phyloP scores from a whole-genome alignment of 2,329 filamentous ascomycete genomes.

The Pestalotiopsis sp. region DNA sequence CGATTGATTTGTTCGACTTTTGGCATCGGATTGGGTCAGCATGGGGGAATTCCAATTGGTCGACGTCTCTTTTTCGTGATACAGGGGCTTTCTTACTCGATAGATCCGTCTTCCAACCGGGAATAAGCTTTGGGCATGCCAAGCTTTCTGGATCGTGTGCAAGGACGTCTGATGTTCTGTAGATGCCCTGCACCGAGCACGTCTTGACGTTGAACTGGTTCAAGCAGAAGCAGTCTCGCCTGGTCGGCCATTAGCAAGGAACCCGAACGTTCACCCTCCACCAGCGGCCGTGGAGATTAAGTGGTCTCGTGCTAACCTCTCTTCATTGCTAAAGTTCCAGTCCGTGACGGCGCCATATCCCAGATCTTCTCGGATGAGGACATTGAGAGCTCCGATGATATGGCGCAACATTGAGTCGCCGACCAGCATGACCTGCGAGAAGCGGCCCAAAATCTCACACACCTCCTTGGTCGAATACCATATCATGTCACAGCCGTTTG shows the following conservation, averaged over 20 bases:
- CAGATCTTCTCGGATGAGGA: constrained; percentile 46
- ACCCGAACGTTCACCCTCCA: not conserved
- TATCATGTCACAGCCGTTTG: constrained; percentile 47
- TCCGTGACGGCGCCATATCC: constrained; percentile 52
- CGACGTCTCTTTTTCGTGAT: not conserved
- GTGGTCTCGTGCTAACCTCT: constrained; percentile 33
- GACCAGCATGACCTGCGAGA: constrained; percentile 48
- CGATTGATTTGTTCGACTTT: constrained; percentile 47
- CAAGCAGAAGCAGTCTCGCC: constrained; percentile 49
- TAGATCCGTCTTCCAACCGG: constrained; percentile 27
- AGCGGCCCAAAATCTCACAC: constrained; percentile 46
- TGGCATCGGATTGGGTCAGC: constrained; percentile 14
- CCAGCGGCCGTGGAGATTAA: not conserved
- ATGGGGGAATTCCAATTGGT: not conserved
- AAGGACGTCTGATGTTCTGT: constrained; percentile 46
- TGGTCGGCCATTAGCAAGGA: constrained; percentile 21
- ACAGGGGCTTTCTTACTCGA: constrained; percentile 24
- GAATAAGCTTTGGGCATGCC: constrained; percentile 38
- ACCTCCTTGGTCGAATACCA: constrained; percentile 49
- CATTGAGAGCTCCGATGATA: constrained; percentile 48
- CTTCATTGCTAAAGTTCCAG: constrained; percentile 49
- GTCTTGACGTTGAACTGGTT: constrained; percentile 50
- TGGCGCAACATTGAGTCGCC: constrained; percentile 53
- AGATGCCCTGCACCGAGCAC: constrained; percentile 53
- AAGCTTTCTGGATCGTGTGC: constrained; percentile 44